phyloP scores from a whole-genome alignment of 1,284 basidiomycete species.

The Leccinum pachyderme region DNA sequence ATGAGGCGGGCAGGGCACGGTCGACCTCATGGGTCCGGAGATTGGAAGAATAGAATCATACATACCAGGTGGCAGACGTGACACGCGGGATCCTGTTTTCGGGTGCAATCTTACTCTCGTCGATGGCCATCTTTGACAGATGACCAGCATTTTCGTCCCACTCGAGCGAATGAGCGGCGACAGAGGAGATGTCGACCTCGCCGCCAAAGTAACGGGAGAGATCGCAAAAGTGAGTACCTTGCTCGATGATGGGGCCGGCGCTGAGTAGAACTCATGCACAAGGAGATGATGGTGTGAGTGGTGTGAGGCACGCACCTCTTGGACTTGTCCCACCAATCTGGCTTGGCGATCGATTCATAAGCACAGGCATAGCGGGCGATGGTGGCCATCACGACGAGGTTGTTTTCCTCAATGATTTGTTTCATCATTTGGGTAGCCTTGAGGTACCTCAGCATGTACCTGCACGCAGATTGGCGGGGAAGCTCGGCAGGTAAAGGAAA shows the following conservation, averaged over 20 bases:
- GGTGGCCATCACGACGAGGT: conserved; percentile 96
- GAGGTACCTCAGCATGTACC: conserved; percentile 91
- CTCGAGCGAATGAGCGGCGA: conserved; percentile 85
- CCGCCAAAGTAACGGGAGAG: conserved; percentile 97
- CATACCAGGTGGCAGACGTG: conserved; percentile 74
- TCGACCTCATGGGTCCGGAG: conserved; percentile 18
- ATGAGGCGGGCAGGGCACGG: conserved; percentile 14
- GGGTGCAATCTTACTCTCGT: conserved; percentile 75
- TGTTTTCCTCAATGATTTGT: conserved; percentile 91
- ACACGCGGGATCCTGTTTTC: conserved; percentile 82
- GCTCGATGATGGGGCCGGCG: conserved; percentile 92
- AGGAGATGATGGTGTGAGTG: background rate
- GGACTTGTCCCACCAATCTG: conserved; percentile 98
- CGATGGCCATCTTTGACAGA: conserved; percentile 78
- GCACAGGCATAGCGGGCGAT: conserved; percentile 95
- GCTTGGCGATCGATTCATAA: conserved; percentile 87
- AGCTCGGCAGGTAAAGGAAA: conserved; percentile 3
- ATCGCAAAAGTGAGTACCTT: conserved; percentile 92
- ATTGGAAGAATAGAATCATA: conserved; percentile 17
- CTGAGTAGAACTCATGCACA: conserved; percentile 36
- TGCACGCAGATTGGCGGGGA: conserved; percentile 28
- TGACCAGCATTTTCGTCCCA: conserved; percentile 89
- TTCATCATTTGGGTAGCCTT: conserved; percentile 98
- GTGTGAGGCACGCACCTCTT: conserved; percentile 61
- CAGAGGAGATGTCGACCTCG: conserved; percentile 86